Evolutionary conservation across 345 rosid genomes (phyloP), one percentile per base, ranked within the genome.

Genomic region (Pseudoturritis turrita): DNA sequence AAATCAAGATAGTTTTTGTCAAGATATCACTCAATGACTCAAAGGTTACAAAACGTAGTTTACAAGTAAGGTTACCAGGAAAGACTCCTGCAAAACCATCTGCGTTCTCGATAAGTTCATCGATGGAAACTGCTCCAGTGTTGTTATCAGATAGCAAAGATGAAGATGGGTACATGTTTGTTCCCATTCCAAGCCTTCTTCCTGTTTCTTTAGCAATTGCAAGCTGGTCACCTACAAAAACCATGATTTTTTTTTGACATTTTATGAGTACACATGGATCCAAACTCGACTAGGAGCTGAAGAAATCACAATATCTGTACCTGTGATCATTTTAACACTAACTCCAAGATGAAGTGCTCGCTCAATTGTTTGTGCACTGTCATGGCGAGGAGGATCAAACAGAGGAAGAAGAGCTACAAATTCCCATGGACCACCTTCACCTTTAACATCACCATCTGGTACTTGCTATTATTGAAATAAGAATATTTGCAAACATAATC

Each of bases 131-230:
- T 60, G 79, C 73, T 4, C 63, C 79, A 13, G 80, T 72, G 52
- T 77, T 76, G 33, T 40, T 77, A 9, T 79, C 81, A 6, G 81
- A 73, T n/a, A 83, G 83, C 25, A 83, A 77, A 77, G 88, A 60
- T 44, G 92, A 82, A 39, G 90, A 81, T 2, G 96, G 98, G 62
- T 92, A 90, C 96, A 92, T 90, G 81, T 92, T 92, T 45, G 93
- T 82, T 3, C 98, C 90, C 90, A 84, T 86, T 68, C 88, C 90
- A 71, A 86, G 88, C 53, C 86, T 78, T 73, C 89, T 79, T 57
- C 89, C 90, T 9, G 88, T 85, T 75, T 85, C 88, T 73, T 88
- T 85, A 17, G 78, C 88, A 45, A 87, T 85, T 3, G 92, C 89
- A 10, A 87, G 87, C 66, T 85, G 87, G 59, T 85, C 89, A 51